A percentile compares a stretch with the other conserved stretches of the same genome.
Conservation (phyloP, 2,329 filamentous ascomycete genomes). For the Clarireedia sp. region DNA sequence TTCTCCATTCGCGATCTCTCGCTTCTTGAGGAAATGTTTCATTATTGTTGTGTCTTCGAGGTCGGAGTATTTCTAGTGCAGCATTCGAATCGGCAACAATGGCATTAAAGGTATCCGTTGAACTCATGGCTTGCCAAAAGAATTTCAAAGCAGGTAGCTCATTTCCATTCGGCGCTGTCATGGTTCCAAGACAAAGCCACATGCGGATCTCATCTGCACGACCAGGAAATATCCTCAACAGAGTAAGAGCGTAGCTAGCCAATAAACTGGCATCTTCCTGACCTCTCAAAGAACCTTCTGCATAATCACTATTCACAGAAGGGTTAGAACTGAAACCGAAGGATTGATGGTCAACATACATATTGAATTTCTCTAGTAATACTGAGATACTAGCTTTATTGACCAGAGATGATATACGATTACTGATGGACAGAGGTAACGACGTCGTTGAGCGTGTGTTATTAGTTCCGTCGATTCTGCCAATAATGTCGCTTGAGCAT, state of each 20-base stretch:
- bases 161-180: slow-evolving; percentile 26
- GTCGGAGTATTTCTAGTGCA: slow-evolving; percentile 43
- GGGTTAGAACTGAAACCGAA: background rate
- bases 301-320: slow-evolving; percentile 19
- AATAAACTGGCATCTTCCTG: slow-evolving; percentile 58
- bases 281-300: slow-evolving; percentile 19
- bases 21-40: slow-evolving; percentile 11
- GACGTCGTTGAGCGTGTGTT: slow-evolving; percentile 24
- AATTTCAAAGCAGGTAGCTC: slow-evolving; percentile 65
- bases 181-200: slow-evolving; percentile 72
- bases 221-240: slow-evolving; percentile 77
- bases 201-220: slow-evolving; percentile 85
- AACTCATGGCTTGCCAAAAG: slow-evolving; percentile 66
- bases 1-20: slow-evolving; percentile 63
- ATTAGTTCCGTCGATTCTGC: slow-evolving; percentile 38
- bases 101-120: slow-evolving; percentile 47
- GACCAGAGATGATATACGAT: slow-evolving; percentile 62
- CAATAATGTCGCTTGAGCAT: slow-evolving; percentile 43
- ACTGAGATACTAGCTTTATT: slow-evolving; percentile 65
- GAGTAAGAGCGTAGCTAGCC: slow-evolving; percentile 77
- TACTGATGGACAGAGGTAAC: slow-evolving; percentile 50
- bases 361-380: slow-evolving; percentile 26
- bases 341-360: background rate
- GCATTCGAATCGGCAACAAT: slow-evolving; percentile 50
- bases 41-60: slow-evolving; percentile 17